Evolutionary conservation across 345 rosid species (phyloP).

Genomic region (Lenwebbia sp.): DNA sequence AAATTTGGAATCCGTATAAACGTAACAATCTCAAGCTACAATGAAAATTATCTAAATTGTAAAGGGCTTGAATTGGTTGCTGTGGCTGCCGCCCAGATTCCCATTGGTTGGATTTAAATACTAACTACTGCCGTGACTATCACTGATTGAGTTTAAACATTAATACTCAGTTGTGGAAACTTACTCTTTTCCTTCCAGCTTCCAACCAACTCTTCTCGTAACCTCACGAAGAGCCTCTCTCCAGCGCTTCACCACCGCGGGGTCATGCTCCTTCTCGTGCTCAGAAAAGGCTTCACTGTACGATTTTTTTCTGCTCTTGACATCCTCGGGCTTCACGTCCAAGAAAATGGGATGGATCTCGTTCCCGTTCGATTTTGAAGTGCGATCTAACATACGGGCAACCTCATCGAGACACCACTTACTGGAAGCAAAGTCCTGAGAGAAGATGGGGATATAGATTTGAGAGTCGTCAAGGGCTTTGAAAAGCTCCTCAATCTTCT

Average conservation of each 20-base stretch:
- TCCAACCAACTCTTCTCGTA: background rate
- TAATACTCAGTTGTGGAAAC: background rate
- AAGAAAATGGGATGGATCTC: background rate
- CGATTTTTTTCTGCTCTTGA: background rate
- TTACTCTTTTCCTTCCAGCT: background rate
- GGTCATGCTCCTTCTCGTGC: background rate
- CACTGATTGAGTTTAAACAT: too few relatives aligned
- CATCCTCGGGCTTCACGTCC: background rate
- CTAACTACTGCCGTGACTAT: too few relatives aligned
- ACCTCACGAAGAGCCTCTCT: background rate
- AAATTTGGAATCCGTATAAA: rapidly evolving
- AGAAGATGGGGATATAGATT: background rate
- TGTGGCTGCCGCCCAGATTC: background rate
- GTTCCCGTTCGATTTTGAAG: background rate
- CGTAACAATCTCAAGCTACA: background rate
- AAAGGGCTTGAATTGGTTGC: background rate
- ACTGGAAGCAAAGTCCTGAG: background rate
- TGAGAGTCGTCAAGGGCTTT: too few relatives aligned
- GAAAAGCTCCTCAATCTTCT: too few relatives aligned
- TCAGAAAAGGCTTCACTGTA: background rate
- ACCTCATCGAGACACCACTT: background rate
- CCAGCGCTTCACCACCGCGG: background rate
- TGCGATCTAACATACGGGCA: background rate
- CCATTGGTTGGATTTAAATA: too few relatives aligned
- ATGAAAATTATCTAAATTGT: background rate